A percentile compares a stretch with the other conserved stretches of the same genome.
phyloP scores from a whole-genome alignment of 116 monocot species.

The Zostera marina region DNA sequence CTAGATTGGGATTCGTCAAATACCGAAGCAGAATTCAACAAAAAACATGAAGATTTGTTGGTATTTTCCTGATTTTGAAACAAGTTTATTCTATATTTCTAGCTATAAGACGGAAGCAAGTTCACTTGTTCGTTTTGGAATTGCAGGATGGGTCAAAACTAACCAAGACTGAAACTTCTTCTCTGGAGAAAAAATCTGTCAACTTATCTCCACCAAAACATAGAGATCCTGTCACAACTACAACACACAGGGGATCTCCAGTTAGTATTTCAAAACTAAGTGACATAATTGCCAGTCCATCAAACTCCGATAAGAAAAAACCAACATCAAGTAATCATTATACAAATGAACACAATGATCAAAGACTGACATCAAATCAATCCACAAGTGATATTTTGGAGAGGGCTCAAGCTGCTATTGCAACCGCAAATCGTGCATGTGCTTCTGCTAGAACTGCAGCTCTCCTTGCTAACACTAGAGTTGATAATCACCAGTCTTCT shows the following conservation, averaged over 20 bases:
- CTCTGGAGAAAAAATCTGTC: neutral
- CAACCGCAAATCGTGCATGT: constrained; percentile 57
- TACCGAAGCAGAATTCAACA: constrained; percentile 70
- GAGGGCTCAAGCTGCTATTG: constrained; percentile 66
- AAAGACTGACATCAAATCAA: constrained; percentile 9
- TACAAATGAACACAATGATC: neutral
- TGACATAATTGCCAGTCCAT: neutral
- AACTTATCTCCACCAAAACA: neutral
- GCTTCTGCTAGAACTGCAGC: constrained; percentile 65
- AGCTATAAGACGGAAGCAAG: neutral
- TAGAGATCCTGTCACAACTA: neutral
- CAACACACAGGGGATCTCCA: neutral
- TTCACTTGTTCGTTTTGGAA: neutral
- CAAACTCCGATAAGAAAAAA: neutral
- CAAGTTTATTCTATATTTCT: neutral
- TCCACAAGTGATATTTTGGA: constrained; percentile 41
- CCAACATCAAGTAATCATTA: neutral
- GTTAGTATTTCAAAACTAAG: neutral
- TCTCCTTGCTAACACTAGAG: constrained; percentile 37
- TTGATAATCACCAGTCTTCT: constrained; percentile 2
- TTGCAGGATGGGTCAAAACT: neutral
- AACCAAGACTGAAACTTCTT: neutral
- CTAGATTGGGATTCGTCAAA: constrained; percentile 68
- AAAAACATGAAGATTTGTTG: constrained; percentile 89
- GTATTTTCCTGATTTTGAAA: constrained; percentile 18